A percentile compares a stretch with the other conserved stretches of the same genome.
Evolutionary conservation across 768 basidiomycete genomes (phyloP).

Genomic region (Boletus bicolor): DNA sequence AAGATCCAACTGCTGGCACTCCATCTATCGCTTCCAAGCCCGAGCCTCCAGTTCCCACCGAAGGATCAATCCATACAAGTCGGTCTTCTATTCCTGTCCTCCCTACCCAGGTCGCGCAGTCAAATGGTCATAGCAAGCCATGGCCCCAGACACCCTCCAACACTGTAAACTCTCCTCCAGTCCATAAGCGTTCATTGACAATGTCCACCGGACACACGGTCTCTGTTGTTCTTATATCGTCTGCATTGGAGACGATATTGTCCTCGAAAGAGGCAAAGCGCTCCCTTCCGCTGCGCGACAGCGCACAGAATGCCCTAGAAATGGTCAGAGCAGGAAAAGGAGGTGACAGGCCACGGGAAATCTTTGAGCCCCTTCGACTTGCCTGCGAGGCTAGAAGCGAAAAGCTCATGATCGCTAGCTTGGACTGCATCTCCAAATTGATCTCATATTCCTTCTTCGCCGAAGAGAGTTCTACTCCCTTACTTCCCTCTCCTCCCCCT

Average conservation of each 20-base stretch:
- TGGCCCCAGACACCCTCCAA: slow-evolving; percentile 21
- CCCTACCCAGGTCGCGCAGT: slow-evolving; percentile 5
- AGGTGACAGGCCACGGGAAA: slow-evolving; percentile 75
- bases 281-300: slow-evolving; percentile 76
- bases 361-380: slow-evolving; percentile 92
- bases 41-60: slow-evolving; percentile 1
- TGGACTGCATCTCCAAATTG: slow-evolving; percentile 97
- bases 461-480: slow-evolving; percentile 49
- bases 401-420: slow-evolving; percentile 91
- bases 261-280: slow-evolving; percentile 87
- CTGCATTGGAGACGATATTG: slow-evolving; percentile 82
- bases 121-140: slow-evolving; percentile 15
- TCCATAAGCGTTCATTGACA: slow-evolving; percentile 56
- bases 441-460: slow-evolving; percentile 97
- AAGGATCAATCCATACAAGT: slow-evolving; percentile 2
- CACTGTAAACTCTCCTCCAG: slow-evolving; percentile 14
- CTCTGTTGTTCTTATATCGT: slow-evolving; percentile 76
- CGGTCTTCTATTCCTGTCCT: slow-evolving; percentile 5
- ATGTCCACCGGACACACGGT: slow-evolving; percentile 69
- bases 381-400: slow-evolving; percentile 95
- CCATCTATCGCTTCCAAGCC: slow-evolving; percentile 10
- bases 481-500: slow-evolving; percentile 69
- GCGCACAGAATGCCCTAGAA: slow-evolving; percentile 77
- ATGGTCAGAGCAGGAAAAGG: slow-evolving; percentile 75
- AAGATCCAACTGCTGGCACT: not conserved